Base-by-base conservation (phyloP, 2,329 filamentous ascomycete genomes). In the Fusarium incarnatum region DNA sequence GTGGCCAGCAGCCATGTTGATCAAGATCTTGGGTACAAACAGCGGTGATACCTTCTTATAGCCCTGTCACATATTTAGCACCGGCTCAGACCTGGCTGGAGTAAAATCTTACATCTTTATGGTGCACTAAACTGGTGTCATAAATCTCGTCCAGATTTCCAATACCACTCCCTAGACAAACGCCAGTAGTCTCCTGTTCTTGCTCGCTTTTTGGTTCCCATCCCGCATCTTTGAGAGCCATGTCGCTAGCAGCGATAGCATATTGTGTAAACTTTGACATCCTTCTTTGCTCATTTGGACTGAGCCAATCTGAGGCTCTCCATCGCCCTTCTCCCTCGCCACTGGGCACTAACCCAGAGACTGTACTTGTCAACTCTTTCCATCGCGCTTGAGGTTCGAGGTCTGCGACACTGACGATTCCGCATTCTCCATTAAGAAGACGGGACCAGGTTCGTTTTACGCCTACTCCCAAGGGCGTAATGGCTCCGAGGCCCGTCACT, bases 221-320 rank as follows among this genome's bases (percentile, higher is more conserved):
- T 4, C 86, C 89, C 1, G 95, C 91, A 83, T 98, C 94, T 28
- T 88, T 81, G 54, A 99, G 83, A 0, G 96, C 96, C 86, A 98
- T 96, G 53, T 93, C 88, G 0, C 93, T 87, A 5, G 94, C 94
- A 15, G 92, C 94, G 76, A 97, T 86, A 16, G 94, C 95, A 82
- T 97, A 98, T 79, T 98, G 94, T 6, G 94, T 88, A 78, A 98
- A 98, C 25, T 84, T 86, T n/a, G 96, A 94, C 90, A 97, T 97
- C 76, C 93, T 92, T 7, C 94, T 88, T 76, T 87, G 85, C 61
- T 90, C 88, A 2, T 83, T 77, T 25, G 80, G 77, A 47, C 78
- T 80, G 53, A 89, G 75, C 86, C 88, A 91, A 71, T 89, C 85
- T 13, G 81, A 79, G 2, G 85, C 76, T 30, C 79, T 78, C 89